Conservation (phyloP, 164 flowering plant species). For the Chloranthus sessilifolius region DNA sequence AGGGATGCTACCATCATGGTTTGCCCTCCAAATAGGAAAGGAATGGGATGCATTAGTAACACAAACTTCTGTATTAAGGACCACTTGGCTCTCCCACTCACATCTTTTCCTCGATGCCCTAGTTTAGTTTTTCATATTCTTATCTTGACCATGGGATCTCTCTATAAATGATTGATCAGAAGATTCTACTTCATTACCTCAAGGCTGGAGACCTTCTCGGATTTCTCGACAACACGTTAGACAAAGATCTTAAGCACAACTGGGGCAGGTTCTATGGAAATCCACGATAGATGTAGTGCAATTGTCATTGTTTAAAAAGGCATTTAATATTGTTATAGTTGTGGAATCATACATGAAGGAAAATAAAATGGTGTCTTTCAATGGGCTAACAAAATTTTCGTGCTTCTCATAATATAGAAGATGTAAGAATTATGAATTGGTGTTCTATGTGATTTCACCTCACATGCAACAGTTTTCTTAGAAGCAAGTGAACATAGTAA, state of each 20-base stretch:
- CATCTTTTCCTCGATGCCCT: conserved; percentile 2
- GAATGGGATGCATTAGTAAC: conserved; percentile 4
- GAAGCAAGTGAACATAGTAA: too few species aligned
- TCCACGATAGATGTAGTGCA: conserved; percentile 73
- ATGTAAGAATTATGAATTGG: too few species aligned
- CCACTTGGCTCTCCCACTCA: conserved; percentile 25
- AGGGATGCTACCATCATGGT: conserved; percentile 44
- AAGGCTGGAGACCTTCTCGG: conserved; percentile 38
- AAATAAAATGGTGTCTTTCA: too few species aligned
- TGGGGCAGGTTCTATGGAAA: conserved; percentile 71
- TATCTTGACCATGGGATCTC: conserved; percentile 14
- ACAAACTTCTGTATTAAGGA: conserved; percentile 5
- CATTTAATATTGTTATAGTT: conserved; percentile 4
- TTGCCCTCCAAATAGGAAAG: conserved; percentile 42
- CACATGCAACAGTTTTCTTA: too few species aligned
- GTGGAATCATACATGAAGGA: too few species aligned
- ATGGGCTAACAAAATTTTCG: too few species aligned
- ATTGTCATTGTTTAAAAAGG: conserved; percentile 44
- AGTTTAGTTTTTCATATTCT: conserved; percentile 10
- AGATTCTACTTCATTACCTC: conserved; percentile 30
- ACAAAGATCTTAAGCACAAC: conserved; percentile 77
- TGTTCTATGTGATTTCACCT: too few species aligned
- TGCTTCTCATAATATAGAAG: too few species aligned
- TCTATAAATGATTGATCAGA: conserved; percentile 19
- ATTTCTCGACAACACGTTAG: conserved; percentile 66